These are phyloP conservation scores for Aspergillus jensenii DNA, from an alignment of 2,329 filamentous ascomycete genomes.

Conservation along the genomic window DNA sequence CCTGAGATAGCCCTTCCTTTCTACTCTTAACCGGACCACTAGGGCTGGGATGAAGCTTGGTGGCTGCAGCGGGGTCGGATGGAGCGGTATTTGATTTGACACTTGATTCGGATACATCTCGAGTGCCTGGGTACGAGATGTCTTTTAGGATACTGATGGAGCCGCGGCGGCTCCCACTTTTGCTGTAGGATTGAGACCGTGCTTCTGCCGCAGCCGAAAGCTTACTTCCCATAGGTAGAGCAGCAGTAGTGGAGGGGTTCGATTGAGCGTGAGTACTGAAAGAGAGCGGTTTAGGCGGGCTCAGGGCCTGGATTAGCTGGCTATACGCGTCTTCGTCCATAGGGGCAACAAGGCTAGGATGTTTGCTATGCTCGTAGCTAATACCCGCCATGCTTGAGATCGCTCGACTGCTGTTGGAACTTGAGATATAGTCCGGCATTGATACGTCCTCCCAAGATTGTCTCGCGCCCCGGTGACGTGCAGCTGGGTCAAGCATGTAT, in stretches of 20 bases:
- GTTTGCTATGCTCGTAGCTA: conserved; percentile 44
- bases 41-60: conserved; percentile 32
- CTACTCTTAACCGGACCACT: conserved; percentile 32
- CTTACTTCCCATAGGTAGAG: conserved; percentile 22
- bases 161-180: conserved; percentile 17
- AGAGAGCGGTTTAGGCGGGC: conserved; percentile 31
- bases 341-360: conserved; percentile 33
- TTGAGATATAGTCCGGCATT: conserved; percentile 51
- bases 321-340: conserved; percentile 40
- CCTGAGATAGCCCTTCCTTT: conserved; percentile 30
- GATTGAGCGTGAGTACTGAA: conserved; percentile 32
- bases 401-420: conserved; percentile 39
- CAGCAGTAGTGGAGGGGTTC: conserved; percentile 29
- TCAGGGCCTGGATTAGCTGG: conserved; percentile 38
- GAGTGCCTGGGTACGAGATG: conserved; percentile 28
- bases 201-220: conserved; percentile 31
- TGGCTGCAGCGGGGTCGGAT: conserved; percentile 16
- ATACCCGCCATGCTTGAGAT: conserved; percentile 43
- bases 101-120: conserved; percentile 35
- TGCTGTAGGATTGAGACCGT: conserved; percentile 27
- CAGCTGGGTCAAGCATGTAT: conserved; percentile 27
- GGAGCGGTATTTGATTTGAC: conserved; percentile 22
- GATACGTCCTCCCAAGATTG: conserved; percentile 46
- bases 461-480: conserved; percentile 31
- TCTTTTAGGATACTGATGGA: conserved; percentile 26